A percentile compares a stretch with the other conserved stretches of the same genome.
Evolutionary conservation across 345 rosid species (phyloP).

Genomic region (Lepidium didymum): DNA sequence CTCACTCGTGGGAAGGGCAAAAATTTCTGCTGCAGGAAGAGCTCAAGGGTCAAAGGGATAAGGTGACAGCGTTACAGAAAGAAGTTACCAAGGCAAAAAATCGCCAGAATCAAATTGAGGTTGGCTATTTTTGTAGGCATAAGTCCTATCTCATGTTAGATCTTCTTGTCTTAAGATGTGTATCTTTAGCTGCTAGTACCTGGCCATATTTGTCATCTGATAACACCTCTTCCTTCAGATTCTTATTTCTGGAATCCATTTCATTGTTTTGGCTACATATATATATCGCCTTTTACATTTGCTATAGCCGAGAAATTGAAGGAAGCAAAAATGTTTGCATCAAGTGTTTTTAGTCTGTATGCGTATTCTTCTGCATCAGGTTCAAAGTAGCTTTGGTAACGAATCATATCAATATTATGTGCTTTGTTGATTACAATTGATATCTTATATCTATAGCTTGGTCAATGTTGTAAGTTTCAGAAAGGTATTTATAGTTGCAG

Average conservation of each 20-base stretch:
- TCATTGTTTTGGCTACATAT: not conserved
- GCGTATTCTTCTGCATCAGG: not conserved
- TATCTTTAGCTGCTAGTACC: not conserved
- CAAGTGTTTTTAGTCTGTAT: not conserved
- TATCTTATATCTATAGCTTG: not conserved
- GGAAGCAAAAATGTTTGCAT: not conserved
- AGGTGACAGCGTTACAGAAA: slow-evolving; percentile 34
- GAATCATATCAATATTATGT: not conserved
- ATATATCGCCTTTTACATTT: not conserved
- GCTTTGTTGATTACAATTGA: not conserved
- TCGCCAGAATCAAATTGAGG: slow-evolving; percentile 30
- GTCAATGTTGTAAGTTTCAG: not conserved
- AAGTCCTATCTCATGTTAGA: not conserved
- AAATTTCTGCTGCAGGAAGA: slow-evolving; percentile 66
- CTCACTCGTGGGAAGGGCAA: slow-evolving; percentile 80
- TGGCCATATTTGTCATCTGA: not conserved
- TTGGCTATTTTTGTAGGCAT: slow-evolving; percentile 9
- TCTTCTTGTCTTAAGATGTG: slow-evolving; percentile 2
- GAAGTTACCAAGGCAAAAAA: slow-evolving; percentile 28
- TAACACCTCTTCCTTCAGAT: not conserved
- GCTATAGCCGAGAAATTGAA: not conserved
- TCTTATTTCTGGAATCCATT: not conserved
- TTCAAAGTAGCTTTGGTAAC: not conserved
- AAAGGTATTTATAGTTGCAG: not conserved
- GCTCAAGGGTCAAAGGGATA: slow-evolving; percentile 51